Evolutionary conservation across 2,329 filamentous ascomycete genomes (phyloP), one percentile per base, ranked within the genome.

Genomic region (Elsinoe necatrix): DNA sequence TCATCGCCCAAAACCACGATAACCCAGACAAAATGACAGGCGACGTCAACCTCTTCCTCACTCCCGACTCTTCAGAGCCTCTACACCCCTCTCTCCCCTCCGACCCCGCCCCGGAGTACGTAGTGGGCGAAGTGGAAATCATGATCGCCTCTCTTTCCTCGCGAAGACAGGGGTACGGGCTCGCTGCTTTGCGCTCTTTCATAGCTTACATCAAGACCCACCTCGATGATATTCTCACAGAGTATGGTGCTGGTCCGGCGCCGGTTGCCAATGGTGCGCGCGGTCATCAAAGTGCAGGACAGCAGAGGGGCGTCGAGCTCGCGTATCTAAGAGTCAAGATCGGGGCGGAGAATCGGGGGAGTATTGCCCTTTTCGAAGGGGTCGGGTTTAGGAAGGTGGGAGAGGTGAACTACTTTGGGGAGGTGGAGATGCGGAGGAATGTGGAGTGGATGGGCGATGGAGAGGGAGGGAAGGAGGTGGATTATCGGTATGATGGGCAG

Each of bases 101-200:
- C 9, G 21, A 11, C 25, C 18, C 21, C 2, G 14, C 34, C 8
- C 43, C 57, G 11, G 23, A 67, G 0, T 66, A 42, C 23, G 62
- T 77, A 8, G 70, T 85, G 2, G 90, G 87, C 21, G 90, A 95
- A 66, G 71, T 95, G 5, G 89, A 95, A 69, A 80, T 95, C 61
- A 95, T 95, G 90, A 84, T 95, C 60, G 89, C 89, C 0, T 72
- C 75, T 1, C 71, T 71, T 3, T 65, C 68, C 0, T 72, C 81
- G 27, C 82, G 84, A 21, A 75, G 85, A 0, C 73, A 75, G 6
- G 89, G 89, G 0, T 73, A 83, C 5, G 90, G 89, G 0, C 74
- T 77, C 4, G 79, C 80, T 0, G 81, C 86, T 0, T 75, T 95
- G 1, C 67, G 82, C 2, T 73, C 81, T 0, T 86, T 97, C 57